phyloP scores from a whole-genome alignment of 352 stramenopile species.

The Lagenidium giganteum region DNA sequence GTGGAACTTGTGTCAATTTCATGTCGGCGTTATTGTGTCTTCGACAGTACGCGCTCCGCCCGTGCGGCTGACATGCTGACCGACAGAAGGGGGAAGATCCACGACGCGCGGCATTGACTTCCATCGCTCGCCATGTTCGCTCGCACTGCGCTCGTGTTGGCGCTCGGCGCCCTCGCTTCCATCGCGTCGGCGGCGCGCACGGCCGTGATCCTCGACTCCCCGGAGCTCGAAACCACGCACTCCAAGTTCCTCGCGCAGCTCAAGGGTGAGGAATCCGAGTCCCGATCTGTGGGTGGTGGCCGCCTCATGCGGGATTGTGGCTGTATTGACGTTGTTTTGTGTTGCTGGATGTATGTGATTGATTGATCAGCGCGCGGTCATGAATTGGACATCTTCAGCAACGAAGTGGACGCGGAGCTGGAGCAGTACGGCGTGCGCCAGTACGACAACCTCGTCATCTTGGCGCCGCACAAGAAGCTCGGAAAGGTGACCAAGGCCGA shows the following conservation, averaged over 20 bases:
- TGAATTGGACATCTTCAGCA: slow-evolving; percentile 37
- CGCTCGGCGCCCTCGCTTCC: slow-evolving; percentile 14
- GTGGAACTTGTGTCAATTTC: too few relatives aligned
- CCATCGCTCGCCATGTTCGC: too few relatives aligned
- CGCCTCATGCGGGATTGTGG: too few relatives aligned
- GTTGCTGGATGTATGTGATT: neutral
- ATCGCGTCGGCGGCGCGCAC: slow-evolving; percentile 24
- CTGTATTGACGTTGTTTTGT: too few relatives aligned
- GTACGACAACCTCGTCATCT: slow-evolving; percentile 84
- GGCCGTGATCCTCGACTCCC: slow-evolving; percentile 46
- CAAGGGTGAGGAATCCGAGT: slow-evolving; percentile 27
- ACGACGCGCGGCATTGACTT: too few relatives aligned
- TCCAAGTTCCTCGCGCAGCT: slow-evolving; percentile 55
- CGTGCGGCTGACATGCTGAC: too few relatives aligned
- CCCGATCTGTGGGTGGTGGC: too few relatives aligned
- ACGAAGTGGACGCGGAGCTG: slow-evolving; percentile 34
- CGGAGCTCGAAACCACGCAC: slow-evolving; percentile 38
- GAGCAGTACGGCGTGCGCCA: slow-evolving; percentile 64
- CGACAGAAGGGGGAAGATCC: too few relatives aligned
- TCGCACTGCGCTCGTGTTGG: too few relatives aligned
- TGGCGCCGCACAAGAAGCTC: slow-evolving; percentile 64
- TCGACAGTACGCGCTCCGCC: too few relatives aligned
- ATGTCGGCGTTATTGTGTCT: too few relatives aligned
- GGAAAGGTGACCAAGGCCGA: slow-evolving; percentile 44
- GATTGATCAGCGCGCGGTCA: slow-evolving; percentile 36